Base-by-base conservation (phyloP, 2,329 filamentous ascomycete species). In the Beauveria sp. region DNA sequence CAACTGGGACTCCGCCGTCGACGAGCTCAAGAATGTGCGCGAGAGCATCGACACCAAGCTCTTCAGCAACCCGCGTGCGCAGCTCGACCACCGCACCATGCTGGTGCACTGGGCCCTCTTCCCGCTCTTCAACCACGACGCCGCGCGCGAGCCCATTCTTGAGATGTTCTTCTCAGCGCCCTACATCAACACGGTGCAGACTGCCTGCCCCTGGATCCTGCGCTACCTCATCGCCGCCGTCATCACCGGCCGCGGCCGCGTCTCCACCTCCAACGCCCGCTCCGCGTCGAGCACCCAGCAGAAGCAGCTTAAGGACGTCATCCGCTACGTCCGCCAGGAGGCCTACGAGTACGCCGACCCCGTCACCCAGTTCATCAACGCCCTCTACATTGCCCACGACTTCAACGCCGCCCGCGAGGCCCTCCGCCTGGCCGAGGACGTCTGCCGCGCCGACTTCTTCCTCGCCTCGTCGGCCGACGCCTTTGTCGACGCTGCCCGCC, bases 171-270 rank as follows among this genome's bases (percentile, higher is more conserved):
- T 99, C 85, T 96, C 90, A 66, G 90, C 93, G 66, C 85, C 91
- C 70, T 99, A 91, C 83, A 99, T 99, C 86, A 99, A 98, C 86
- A 98, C 93, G 70, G 97, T 99, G 75, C 95, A 99, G 84, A 97
- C 95, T 63, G 89, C 87, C 70, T 97, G 92, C 82, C 93, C 95
- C 7, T 99, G 95, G 95, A 87, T 96, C 66, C 83, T 99, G 70
- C 88, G 95, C 69, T 99, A 99, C 78, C 84, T 99, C 63, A 87
- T 92, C 63, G 93, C 92, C 55, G 90, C 93, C 67, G 93, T 99
- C 70, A 96, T 99, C 76, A 96, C 93, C 65, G 95, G 93, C 79
- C 90, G 91, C 64, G 87, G 82, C 73, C 88, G 91, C 66, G 76
- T 86, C 56, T 88, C 92, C 73, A 96, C 93, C 80, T 90, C 88